Conservation (phyloP, 2,329 filamentous ascomycete genomes). For the Xylariaceae sp. region DNA sequence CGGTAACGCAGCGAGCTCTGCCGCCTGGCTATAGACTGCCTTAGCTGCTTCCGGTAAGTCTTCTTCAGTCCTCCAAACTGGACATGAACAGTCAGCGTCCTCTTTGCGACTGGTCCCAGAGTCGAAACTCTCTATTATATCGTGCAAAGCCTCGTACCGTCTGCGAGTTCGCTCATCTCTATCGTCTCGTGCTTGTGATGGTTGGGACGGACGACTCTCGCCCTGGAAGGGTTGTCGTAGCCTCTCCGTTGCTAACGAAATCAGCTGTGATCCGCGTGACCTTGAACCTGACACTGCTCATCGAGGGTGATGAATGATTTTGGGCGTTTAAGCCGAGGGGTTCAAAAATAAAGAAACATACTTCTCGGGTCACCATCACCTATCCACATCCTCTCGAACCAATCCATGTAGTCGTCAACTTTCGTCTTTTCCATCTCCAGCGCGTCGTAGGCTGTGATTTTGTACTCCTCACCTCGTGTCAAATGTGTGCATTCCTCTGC, state of each 20-base stretch:
- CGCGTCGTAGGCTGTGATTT: constrained; percentile 24
- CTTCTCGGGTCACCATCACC: constrained; percentile 37
- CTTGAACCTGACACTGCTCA: no score
- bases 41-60: constrained; percentile 39
- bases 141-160: constrained; percentile 11
- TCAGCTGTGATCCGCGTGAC: no score
- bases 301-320: no score
- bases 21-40: constrained; percentile 38
- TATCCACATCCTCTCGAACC: constrained; percentile 67
- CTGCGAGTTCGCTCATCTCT: constrained; percentile 8
- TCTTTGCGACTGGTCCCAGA: constrained; percentile 7
- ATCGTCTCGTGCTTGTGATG: constrained; percentile 1
- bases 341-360: constrained; percentile 15
- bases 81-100: constrained; percentile 25
- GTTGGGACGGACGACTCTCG: constrained; percentile 9
- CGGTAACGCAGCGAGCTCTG: constrained; percentile 33
- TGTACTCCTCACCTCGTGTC: constrained; percentile 24
- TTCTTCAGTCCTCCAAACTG: constrained; percentile 30
- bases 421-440: constrained; percentile 50
- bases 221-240: constrained; percentile 20
- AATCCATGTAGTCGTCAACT: constrained; percentile 74
- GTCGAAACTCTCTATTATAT: constrained; percentile 3
- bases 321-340: no score
- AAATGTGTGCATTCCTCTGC: constrained; percentile 15
- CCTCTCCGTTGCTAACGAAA: constrained; percentile 16